Evolutionary conservation across 2,329 filamentous ascomycete species (phyloP), one percentile per base, ranked within the genome.

Genomic region (Fusarium dlaminii): DNA sequence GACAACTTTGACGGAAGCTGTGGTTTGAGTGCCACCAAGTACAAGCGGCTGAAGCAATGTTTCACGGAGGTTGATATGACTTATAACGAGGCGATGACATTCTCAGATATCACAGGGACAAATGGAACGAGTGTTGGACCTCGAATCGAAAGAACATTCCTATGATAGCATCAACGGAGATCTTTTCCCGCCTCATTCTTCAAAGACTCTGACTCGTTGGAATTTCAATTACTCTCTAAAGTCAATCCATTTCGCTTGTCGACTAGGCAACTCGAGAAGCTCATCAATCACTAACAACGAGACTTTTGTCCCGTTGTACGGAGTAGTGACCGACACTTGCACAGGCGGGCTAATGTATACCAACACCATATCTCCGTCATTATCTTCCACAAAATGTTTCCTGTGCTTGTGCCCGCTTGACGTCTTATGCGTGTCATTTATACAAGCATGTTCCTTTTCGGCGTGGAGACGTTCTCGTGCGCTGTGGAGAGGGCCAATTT

Each of bases 1-100:
- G 63, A 40, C 56, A 68, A 61, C 39, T 56, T 64, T 54, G 57
- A 58, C 59, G 37, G 36, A 64, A 57, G 48, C 63, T 57, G 57
- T 74, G 60, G 30, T 60, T 58, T 54, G 56, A 66, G 73, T 74
- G 62, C 55, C 52, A 77, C 70, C 56, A 51, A 66, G 58, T 27
- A 74, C 74, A 65, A 66, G 74, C 62, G 63, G 68, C 72, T 77
- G 74, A 78, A 68, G 74, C 69, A 59, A 66, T 77, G 74, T 78
- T 77, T 75, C 71, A 77, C 68, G 54, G 66, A 64, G 63, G 60
- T 74, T 69, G 46, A 58, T 29, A 64, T 64, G 60, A 70, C 52
- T 55, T 64, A 43, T 24, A 45, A 57, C n/a, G 62, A 66, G 56
- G 61, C 61, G 49, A 37, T 32, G 32, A 24, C 32, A 65, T 49